Evolutionary conservation across 805 yeast genomes (phyloP).

Genomic region (Isabelozyma pseudorhagii): DNA sequence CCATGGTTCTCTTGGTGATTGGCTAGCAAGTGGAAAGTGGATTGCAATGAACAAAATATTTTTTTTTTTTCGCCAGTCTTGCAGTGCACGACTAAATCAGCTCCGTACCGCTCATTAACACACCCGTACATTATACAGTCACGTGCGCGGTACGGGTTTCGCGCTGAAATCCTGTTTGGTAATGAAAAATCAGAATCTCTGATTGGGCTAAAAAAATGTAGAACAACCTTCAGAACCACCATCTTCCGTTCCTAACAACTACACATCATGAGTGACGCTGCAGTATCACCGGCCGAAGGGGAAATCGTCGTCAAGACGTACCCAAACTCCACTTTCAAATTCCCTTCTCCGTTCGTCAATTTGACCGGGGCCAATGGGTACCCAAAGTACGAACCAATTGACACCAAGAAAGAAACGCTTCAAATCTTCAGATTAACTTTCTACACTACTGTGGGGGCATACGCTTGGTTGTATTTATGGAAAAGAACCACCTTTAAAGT

Average conservation of each 20-base stretch:
- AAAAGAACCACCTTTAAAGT: conserved; percentile 40
- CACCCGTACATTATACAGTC: neutral
- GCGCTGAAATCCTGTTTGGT: neutral
- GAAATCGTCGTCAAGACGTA: conserved; percentile 3
- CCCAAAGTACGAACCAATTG: conserved; percentile 52
- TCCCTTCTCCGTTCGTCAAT: conserved; percentile 42
- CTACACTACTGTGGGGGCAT: conserved; percentile 48
- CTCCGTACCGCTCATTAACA: neutral
- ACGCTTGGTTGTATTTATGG: conserved; percentile 45
- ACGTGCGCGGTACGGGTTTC: neutral
- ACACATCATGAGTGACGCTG: conserved; percentile 16
- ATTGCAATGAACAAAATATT: neutral
- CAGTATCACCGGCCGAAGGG: neutral
- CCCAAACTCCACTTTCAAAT: conserved; percentile 39
- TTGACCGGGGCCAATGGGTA: conserved; percentile 36
- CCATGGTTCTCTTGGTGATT: conserved; percentile 14
- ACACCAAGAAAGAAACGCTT: conserved; percentile 49
- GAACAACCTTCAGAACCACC: conserved; percentile 2
- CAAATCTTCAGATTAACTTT: conserved; percentile 45
- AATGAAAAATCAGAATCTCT: conserved; percentile 2
- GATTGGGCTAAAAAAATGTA: conserved; percentile 7
- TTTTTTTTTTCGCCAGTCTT: neutral
- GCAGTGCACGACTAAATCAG: neutral
- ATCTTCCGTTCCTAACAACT: neutral
- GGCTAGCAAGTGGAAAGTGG: neutral